These are phyloP conservation scores for Neurospora cerealis DNA, from an alignment of 495 filamentous ascomycete genomes.

Conservation along the genomic window DNA sequence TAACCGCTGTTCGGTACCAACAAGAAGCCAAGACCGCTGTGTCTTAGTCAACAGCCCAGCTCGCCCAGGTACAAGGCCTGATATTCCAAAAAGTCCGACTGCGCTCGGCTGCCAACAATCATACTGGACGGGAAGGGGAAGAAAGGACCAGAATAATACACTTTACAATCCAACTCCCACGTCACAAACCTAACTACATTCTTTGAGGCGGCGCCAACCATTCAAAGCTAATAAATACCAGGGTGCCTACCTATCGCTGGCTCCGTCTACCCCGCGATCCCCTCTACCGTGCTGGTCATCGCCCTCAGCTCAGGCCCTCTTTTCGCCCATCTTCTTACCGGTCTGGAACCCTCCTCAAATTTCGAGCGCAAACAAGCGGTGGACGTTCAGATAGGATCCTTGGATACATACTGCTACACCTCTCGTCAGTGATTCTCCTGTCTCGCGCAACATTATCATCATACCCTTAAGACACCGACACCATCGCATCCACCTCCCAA, in stretches of 20 bases:
- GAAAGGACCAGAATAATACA: neutral
- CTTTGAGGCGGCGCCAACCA: neutral
- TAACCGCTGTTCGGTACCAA: neutral
- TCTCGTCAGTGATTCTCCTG: neutral
- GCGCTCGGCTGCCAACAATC: neutral
- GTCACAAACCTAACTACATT: neutral
- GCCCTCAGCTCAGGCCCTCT: neutral
- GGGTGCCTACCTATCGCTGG: neutral
- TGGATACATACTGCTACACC: neutral
- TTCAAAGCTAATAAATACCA: neutral
- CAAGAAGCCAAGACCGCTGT: neutral
- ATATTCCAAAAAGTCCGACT: neutral
- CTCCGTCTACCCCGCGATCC: neutral
- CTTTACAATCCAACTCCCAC: neutral
- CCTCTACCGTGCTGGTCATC: neutral
- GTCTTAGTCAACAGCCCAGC: neutral
- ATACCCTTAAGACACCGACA: neutral
- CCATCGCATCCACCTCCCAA: neutral
- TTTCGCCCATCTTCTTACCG: neutral
- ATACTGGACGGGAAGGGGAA: neutral
- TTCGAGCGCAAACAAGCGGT: neutral
- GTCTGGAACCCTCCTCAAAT: neutral
- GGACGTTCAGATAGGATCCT: neutral
- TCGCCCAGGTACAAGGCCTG: neutral
- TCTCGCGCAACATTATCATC: neutral